Evolutionary conservation across 495 filamentous ascomycete species (phyloP).

Genomic region (Thozetella sp.): DNA sequence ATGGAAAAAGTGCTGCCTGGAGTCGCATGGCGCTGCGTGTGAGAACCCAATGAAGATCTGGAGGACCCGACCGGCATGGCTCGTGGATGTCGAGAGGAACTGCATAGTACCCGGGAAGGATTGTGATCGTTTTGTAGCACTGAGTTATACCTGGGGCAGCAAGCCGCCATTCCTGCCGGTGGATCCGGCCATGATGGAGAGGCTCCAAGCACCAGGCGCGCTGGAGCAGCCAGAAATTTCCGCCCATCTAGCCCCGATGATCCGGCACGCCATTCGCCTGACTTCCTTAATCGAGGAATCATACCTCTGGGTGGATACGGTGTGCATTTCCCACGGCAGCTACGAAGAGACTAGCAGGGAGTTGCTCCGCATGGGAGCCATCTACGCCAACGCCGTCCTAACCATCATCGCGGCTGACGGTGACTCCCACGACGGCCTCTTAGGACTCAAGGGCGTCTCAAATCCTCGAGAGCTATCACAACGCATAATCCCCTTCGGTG

Average conservation of each 20-base stretch:
- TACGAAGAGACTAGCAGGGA: constrained; percentile 7
- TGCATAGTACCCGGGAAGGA: constrained; percentile 11
- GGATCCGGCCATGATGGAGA: neutral
- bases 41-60: constrained; percentile 13
- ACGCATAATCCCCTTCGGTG: neutral
- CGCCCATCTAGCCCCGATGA: too few species aligned
- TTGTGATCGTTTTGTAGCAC: constrained; percentile 8
- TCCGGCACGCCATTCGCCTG: constrained; percentile 15
- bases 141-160: constrained; percentile 19
- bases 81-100: constrained; percentile 10
- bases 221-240: too few species aligned
- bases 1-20: constrained; percentile 12
- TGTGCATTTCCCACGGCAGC: constrained; percentile 21
- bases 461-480: constrained; percentile 4
- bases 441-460: constrained; percentile 11
- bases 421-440: constrained; percentile 13
- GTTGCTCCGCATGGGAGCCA: constrained; percentile 14
- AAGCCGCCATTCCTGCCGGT: neutral
- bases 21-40: constrained; percentile 10
- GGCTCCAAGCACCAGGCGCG: constrained; percentile 11
- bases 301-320: constrained; percentile 16
- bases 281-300: constrained; percentile 12
- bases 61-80: constrained; percentile 11
- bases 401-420: constrained; percentile 16
- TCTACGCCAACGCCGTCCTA: constrained; percentile 17